Percentiles rank a stretch among this genome's conserved stretches.
These are phyloP conservation scores for Raddia distichophylla DNA, from an alignment of 176 grass and related monocot genomes.

Conservation along the genomic window DNA sequence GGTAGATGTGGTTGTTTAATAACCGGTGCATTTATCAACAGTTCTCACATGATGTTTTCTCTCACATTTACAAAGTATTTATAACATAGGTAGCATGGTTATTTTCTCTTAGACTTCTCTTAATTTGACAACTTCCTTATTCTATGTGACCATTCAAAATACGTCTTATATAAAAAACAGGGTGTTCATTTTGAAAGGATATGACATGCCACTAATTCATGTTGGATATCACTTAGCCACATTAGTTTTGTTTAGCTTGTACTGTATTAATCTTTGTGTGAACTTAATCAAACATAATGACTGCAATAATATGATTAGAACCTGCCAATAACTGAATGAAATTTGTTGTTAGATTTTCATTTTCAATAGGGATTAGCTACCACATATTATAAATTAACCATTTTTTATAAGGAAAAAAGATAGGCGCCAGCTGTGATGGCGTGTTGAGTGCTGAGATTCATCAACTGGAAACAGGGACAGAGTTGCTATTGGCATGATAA, in stretches of 20 bases:
- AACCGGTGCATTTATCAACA: no score
- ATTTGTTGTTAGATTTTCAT: not conserved
- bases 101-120: no score
- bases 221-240: not conserved
- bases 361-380: not conserved
- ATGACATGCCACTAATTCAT: not conserved
- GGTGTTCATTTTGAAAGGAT: constrained; percentile 16
- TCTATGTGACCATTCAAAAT: no score
- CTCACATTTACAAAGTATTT: no score
- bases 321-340: not conserved
- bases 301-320: not conserved
- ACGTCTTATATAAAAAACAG: no score
- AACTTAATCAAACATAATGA: not conserved
- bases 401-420: not conserved
- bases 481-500: not conserved
- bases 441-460: not conserved
- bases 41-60: no score
- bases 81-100: no score
- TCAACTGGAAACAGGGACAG: not conserved
- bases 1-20: no score
- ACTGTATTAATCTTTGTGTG: constrained; percentile 6
- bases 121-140: no score
- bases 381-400: constrained; percentile 9
- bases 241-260: constrained; percentile 22
- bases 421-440: not conserved